Conservation (phyloP, 2,329 filamentous ascomycete genomes). For the Aureobasidium mangrovei region DNA sequence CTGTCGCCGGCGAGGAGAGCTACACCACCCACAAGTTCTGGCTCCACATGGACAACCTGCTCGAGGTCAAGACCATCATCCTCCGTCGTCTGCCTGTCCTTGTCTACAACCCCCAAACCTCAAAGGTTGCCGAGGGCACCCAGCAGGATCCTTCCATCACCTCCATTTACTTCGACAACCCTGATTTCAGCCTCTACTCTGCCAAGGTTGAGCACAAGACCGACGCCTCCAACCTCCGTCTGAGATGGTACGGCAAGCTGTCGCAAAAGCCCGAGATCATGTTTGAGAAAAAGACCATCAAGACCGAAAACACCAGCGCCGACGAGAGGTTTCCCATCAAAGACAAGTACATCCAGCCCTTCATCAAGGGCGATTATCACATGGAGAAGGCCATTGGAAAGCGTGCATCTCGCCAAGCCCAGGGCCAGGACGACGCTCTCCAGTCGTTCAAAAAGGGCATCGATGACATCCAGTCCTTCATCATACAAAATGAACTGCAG, state of each 20-base stretch:
- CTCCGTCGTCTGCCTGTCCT: constrained; percentile 82
- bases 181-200: constrained; percentile 75
- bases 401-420: constrained; percentile 65
- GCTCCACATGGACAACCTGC: constrained; percentile 89
- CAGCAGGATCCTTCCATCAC: constrained; percentile 82
- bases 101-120: constrained; percentile 81
- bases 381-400: constrained; percentile 87
- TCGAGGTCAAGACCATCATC: constrained; percentile 95
- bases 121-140: constrained; percentile 70
- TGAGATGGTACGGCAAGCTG: constrained; percentile 88
- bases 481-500: constrained; percentile 67
- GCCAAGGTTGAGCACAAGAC: constrained; percentile 70
- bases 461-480: constrained; percentile 68
- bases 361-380: constrained; percentile 77
- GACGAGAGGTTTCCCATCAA: constrained; percentile 81
- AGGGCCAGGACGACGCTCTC: constrained; percentile 52
- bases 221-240: constrained; percentile 71
- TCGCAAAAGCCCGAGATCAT: constrained; percentile 68
- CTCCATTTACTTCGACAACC: constrained; percentile 90
- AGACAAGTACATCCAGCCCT: constrained; percentile 83
- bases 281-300: constrained; percentile 82
- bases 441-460: constrained; percentile 64
- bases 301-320: constrained; percentile 65
- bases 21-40: constrained; percentile 93
- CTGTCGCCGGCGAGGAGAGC: constrained; percentile 44